Evolutionary conservation across 495 filamentous ascomycete species (phyloP), one percentile per base, ranked within the genome.

Genomic region (Podospora pseudopauciseta): DNA sequence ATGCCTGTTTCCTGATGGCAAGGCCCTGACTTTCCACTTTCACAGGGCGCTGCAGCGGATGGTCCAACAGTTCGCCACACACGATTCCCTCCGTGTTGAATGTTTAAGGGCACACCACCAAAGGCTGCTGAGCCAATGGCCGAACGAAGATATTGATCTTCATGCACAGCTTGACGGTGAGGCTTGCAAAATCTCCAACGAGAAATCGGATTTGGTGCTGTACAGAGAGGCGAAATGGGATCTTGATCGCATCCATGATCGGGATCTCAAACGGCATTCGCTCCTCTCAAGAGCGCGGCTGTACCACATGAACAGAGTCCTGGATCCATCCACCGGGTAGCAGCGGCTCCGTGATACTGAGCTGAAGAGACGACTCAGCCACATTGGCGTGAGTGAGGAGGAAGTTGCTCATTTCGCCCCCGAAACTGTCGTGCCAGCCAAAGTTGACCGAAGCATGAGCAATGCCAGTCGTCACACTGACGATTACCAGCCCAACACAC

Each of bases 11-110:
- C 60, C 54, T 20, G 69, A 74, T 28, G 76, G 79, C 44, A 73
- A 77, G 67, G 28, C 69, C 27, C 79, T 77, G 4, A 71, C 70
- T 5, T 72, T 75, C 5, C 62, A 76, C 57, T 81, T 80, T 64
- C 27, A 49, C 23, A 27, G 69, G 28, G 72, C 70, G 1, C 58
- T 70, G n/a, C 7, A 9, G 3, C 19, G 5, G 5, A n/a, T 59
- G 56, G 2, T 59, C 15, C 19, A 59, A 11, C 6, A 49, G 2
- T 49, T 49, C 13, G 7, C 1, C 39, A 6, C 39, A 3, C 39
- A 49, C 9, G 39, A 49, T 7, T 49, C 39, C 39, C 9, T 0
- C 9, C 39, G 39, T 49, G 39, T 49, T 49, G 6, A 49, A 49
- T 13, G 39, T 1, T 49, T 16, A 1, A 49, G 9, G 5, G 1